These are phyloP conservation scores for Musa balbisiana DNA, from an alignment of 202 grass and related monocot genomes.

Conservation along the genomic window DNA sequence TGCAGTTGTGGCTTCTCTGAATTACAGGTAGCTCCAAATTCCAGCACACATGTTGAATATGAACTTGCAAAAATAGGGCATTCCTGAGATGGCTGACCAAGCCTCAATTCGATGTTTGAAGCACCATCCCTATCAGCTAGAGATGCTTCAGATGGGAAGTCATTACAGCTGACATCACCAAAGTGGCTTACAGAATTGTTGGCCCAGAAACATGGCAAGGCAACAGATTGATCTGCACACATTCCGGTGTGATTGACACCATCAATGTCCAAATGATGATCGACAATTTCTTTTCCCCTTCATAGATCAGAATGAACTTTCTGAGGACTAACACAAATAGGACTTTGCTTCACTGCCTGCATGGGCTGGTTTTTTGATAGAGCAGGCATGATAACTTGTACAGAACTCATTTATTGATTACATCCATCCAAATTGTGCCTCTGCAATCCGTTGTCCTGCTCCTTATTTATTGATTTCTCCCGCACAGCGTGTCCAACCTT, in stretches of 20 bases:
- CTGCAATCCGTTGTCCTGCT: neutral
- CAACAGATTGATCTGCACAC: neutral
- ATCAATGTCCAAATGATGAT: neutral
- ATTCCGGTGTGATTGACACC: neutral
- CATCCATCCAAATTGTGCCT: neutral
- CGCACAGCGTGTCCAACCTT: neutral
- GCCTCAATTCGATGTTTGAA: slow-evolving; percentile 8
- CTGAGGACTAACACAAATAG: slow-evolving; percentile 4
- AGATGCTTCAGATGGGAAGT: neutral
- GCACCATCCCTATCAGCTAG: slow-evolving; percentile 1
- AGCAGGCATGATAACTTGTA: slow-evolving; percentile 6
- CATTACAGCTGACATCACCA: neutral
- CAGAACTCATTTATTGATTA: neutral
- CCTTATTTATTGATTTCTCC: neutral
- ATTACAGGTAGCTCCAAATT: neutral
- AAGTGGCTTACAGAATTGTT: neutral
- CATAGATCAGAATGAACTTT: neutral
- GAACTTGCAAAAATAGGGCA: neutral
- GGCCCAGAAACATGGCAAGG: neutral
- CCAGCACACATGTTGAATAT: neutral
- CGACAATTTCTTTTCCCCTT: slow-evolving; percentile 5
- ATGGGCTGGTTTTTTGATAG: neutral
- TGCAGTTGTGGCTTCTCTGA: neutral
- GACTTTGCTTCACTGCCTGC: neutral
- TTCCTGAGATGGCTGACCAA: slow-evolving; percentile 1